phyloP scores from a whole-genome alignment of 1,284 basidiomycete species.

The Pseudozyma sp. region DNA sequence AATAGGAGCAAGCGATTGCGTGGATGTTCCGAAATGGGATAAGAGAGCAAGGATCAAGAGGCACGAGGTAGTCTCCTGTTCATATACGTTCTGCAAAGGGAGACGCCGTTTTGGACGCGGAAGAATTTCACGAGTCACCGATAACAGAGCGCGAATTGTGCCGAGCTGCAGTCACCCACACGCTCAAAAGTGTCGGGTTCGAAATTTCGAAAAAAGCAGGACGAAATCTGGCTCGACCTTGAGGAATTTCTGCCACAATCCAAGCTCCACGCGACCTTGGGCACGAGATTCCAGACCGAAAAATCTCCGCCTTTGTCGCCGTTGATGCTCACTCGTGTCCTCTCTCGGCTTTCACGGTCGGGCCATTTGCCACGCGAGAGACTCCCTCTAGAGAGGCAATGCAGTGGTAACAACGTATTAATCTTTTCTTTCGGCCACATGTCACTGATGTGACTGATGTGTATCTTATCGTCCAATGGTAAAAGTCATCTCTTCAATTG shows the following conservation, averaged over 20 bases:
- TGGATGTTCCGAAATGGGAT: neutral
- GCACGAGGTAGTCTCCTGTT: neutral
- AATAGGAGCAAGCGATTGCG: neutral
- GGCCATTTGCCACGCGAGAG: no score
- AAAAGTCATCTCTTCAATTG: neutral
- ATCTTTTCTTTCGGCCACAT: no score
- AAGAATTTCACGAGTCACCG: constrained; percentile 4
- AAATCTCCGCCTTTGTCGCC: constrained; percentile 5
- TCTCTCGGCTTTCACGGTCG: constrained; percentile 17
- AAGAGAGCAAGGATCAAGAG: no score
- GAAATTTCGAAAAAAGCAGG: neutral
- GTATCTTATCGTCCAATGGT: constrained; percentile 14
- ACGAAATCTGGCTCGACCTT: neutral
- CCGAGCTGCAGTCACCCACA: neutral
- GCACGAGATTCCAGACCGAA: neutral
- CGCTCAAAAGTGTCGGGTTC: neutral
- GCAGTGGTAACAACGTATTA: no score
- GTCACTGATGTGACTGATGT: neutral
- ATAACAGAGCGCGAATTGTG: constrained; percentile 7
- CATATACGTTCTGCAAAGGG: neutral
- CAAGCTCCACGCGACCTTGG: neutral
- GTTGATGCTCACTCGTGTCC: neutral
- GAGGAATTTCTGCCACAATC: neutral
- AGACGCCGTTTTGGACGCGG: neutral
- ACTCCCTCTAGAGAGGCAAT: no score